Evolutionary conservation across 108 stramenopile genomes (phyloP), one percentile per base, ranked within the genome.

Genomic region (Cyclotella distinguenda): DNA sequence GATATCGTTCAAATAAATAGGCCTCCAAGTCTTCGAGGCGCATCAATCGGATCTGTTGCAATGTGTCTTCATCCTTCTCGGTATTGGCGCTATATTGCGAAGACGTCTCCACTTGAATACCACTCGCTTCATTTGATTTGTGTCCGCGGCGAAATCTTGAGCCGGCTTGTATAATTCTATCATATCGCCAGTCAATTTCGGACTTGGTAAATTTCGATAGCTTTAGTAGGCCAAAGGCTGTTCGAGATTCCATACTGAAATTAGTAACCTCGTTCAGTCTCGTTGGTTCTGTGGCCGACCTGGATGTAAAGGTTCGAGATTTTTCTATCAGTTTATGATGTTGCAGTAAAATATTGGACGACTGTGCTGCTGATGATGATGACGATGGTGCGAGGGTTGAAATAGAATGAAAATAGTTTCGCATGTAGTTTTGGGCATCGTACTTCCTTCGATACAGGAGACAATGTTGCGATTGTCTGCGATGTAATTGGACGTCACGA

Each of bases 171-270:
- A 68, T 23, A 10, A 68, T 68, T 33, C 32, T 45, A 38, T 68
- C 67, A 49, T 59, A 68, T 48, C 56, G 58, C 67, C 67, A 57
- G 19, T 68, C 56, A 16, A 68, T 58, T 68, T 68, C 67, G 11
- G 56, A 49, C 13, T 49, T 57, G 4, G 47, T 68, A 42, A 68
- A 68, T 31, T 46, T 48, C 1, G 34, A 38, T 19, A 68, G 45
- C 21, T 68, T 49, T 13, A 68, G 44, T 12, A 68, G 35, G 15
- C 32, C 25, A 16, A 49, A 68, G 10, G 28, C 35, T 19, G 47
- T 68, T 26, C 45, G 67, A 16, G 36, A 5, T 16, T 68, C 67
- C 47, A 68, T 68, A 7, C 10, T 38, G 12, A 12, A 12, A 8
- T 12, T 38, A 8, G 8, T 12, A 10, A 8, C 10, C 38, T 38